A percentile compares a stretch with the other conserved stretches of the same genome.
Evolutionary conservation across 441 rosid species (phyloP).

Genomic region (Adansonia gregorii): DNA sequence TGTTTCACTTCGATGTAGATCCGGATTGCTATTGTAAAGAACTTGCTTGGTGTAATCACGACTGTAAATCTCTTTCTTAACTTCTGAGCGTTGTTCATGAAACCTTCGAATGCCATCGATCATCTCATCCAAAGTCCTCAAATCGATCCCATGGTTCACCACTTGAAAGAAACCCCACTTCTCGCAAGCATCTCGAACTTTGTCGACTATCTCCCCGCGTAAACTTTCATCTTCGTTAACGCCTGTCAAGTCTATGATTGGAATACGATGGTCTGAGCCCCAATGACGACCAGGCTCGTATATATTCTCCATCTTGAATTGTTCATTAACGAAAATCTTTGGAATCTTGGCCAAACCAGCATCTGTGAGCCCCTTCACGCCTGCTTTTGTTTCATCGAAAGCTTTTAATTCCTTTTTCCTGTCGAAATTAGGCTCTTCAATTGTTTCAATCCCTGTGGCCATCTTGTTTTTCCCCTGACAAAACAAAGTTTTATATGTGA

Average conservation of each 20-base stretch:
- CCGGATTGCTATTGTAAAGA: slow-evolving; percentile 35
- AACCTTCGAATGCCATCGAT: slow-evolving; percentile 35
- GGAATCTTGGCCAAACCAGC: slow-evolving; percentile 41
- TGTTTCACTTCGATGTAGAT: slow-evolving; percentile 28
- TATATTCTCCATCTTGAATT: background rate
- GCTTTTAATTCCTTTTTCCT: slow-evolving; percentile 40
- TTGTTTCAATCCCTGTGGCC: background rate
- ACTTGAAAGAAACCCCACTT: slow-evolving; percentile 40
- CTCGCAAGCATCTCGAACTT: slow-evolving; percentile 29
- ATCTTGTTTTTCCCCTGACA: background rate
- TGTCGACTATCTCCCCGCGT: slow-evolving; percentile 5
- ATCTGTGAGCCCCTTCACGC: slow-evolving; percentile 53
- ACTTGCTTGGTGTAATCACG: slow-evolving; percentile 37
- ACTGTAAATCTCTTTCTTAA: slow-evolving; percentile 37
- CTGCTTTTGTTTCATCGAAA: slow-evolving; percentile 43
- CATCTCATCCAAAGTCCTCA: slow-evolving; percentile 36
- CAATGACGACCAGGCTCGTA: background rate
- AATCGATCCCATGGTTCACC: slow-evolving; percentile 41
- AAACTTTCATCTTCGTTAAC: slow-evolving; percentile 17
- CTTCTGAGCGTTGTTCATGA: slow-evolving; percentile 39
- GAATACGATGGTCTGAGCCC: slow-evolving; percentile 22
- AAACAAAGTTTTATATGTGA: too few relatives aligned
- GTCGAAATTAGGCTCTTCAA: slow-evolving; percentile 4
- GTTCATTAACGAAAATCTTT: slow-evolving; percentile 38
- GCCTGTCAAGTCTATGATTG: slow-evolving; percentile 31